A percentile compares a stretch with the other conserved stretches of the same genome.
These are phyloP conservation scores for Hypoxylon cercidicola DNA, from an alignment of 495 filamentous ascomycete species.

Conservation along the genomic window DNA sequence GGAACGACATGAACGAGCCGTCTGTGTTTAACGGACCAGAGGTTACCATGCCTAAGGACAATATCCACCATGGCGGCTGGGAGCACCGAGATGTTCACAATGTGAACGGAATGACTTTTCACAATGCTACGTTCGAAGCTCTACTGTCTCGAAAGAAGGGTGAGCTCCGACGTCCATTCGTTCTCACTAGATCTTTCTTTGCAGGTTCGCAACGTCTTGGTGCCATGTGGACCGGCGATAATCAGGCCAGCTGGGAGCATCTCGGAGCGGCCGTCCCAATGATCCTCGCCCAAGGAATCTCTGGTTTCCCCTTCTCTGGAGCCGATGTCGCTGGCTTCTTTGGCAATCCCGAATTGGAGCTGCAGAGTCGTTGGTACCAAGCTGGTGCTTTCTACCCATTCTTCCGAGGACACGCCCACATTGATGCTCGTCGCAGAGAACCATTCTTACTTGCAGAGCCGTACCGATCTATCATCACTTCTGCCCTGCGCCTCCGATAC, in stretches of 20 bases:
- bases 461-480: conserved; percentile 84
- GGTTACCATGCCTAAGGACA: conserved; percentile 98
- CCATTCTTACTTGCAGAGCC: conserved; percentile 89
- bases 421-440: conserved; percentile 92
- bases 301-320: conserved; percentile 92
- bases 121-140: conserved; percentile 90
- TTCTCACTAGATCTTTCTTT: conserved; percentile 91
- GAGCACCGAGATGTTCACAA: conserved; percentile 98
- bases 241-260: conserved; percentile 93
- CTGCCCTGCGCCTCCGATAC: conserved; percentile 89
- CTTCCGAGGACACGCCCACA: conserved; percentile 98
- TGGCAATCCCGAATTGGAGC: conserved; percentile 90
- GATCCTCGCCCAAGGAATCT: conserved; percentile 89
- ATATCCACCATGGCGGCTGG: conserved; percentile 90
- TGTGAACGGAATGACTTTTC: conserved; percentile 89
- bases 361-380: conserved; percentile 95
- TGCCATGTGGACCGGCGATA: conserved; percentile 99
- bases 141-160: conserved; percentile 82
- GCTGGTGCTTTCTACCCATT: conserved; percentile 97
- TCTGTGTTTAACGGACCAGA: conserved; percentile 99
- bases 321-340: conserved; percentile 99
- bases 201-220: conserved; percentile 87
- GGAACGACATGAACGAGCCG: conserved; percentile 99
- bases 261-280: conserved; percentile 87
- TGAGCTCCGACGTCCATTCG: conserved; percentile 81